Evolutionary conservation across 2,329 filamentous ascomycete species (phyloP).

Genomic region (Xylariomycetidae sp.): DNA sequence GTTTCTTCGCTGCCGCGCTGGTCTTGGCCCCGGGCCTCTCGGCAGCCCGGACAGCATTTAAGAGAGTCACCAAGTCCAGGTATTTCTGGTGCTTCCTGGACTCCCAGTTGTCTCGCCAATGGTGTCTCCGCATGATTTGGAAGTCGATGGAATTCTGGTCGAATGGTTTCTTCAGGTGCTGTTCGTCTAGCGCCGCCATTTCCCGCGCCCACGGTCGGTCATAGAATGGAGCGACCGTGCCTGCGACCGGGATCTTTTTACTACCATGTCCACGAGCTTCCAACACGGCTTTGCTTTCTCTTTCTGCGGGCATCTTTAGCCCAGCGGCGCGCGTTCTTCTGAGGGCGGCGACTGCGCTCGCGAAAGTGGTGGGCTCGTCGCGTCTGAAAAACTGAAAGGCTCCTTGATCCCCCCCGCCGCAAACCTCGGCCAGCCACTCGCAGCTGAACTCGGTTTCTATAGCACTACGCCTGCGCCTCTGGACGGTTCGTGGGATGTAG

Average conservation of each 20-base stretch:
- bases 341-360: slow-evolving; percentile 34
- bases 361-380: slow-evolving; percentile 41
- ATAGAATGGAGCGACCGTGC: no score
- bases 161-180: slow-evolving; percentile 17
- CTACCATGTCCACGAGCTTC: no score
- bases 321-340: slow-evolving; percentile 41
- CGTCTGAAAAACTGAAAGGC: no score
- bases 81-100: slow-evolving; percentile 8
- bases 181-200: slow-evolving; percentile 30
- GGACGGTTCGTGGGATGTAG: slow-evolving; percentile 55
- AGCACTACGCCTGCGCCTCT: slow-evolving; percentile 48
- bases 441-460: slow-evolving; percentile 57
- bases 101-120: slow-evolving; percentile 17
- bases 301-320: slow-evolving; percentile 36
- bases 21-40: no score
- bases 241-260: no score
- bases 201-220: slow-evolving; percentile 30
- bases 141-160: slow-evolving; percentile 12
- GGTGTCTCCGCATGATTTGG: slow-evolving; percentile 8
- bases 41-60: background rate
- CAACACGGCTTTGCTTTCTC: no score
- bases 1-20: no score
- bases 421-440: slow-evolving; percentile 55
- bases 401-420: no score
- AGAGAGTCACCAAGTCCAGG: slow-evolving; percentile 1